A percentile compares a stretch with the other conserved stretches of the same genome.
Evolutionary conservation across 371 early-diverging fungal species (phyloP).

Genomic region (Massospora cicadina): DNA sequence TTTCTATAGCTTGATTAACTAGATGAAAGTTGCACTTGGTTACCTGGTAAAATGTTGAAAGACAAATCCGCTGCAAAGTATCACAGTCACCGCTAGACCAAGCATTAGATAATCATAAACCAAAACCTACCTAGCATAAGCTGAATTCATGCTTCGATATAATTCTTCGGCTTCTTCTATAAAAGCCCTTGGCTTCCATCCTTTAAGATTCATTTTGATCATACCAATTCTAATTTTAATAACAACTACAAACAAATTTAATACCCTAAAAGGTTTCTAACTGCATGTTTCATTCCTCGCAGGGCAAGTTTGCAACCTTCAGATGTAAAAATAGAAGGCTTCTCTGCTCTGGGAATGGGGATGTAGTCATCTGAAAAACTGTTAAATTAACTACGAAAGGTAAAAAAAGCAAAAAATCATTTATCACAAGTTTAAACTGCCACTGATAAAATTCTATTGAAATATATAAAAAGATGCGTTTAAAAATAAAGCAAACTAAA

Average conservation of each 20-base stretch:
- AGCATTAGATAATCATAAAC: background rate
- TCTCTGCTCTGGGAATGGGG: background rate
- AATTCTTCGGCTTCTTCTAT: conserved; percentile 11
- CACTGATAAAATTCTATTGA: no score
- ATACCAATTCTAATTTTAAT: conserved; percentile 10
- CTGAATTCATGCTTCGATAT: conserved; percentile 10
- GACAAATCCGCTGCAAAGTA: conserved; percentile 7
- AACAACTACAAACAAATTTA: background rate
- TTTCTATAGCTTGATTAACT: conserved; percentile 15
- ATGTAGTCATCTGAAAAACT: conserved; percentile 1
- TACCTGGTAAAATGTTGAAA: conserved; percentile 5
- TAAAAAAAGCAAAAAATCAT: background rate
- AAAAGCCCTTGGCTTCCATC: conserved; percentile 12
- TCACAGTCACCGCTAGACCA: conserved; percentile 7
- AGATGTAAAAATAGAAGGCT: conserved; percentile 4
- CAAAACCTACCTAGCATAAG: conserved; percentile 12
- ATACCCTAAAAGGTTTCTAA: conserved; percentile 5
- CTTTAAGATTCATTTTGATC: conserved; percentile 8
- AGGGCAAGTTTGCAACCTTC: conserved; percentile 8
- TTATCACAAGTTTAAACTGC: background rate
- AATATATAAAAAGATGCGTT: background rate
- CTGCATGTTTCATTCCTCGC: background rate
- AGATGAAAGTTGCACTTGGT: background rate
- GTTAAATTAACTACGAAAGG: background rate
- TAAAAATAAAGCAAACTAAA: background rate